Percentiles rank a stretch among this genome's conserved stretches.
These are phyloP conservation scores for Bacidia rubella DNA, from an alignment of 495 filamentous ascomycete genomes.

Conservation along the genomic window DNA sequence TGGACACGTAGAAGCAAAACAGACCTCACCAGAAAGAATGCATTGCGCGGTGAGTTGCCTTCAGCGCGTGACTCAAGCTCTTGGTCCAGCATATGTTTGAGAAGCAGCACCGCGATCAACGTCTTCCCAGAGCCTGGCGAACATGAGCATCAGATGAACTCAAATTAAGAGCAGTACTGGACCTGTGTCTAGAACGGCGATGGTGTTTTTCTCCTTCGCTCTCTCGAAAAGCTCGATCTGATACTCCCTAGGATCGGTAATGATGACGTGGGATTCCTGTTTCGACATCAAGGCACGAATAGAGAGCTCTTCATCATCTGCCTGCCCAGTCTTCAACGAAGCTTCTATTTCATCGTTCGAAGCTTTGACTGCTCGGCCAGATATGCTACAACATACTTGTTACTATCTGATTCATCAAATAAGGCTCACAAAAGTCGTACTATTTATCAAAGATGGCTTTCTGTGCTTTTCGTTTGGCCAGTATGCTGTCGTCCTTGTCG, in stretches of 20 bases:
- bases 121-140: constrained; percentile 82
- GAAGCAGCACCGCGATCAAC: constrained; percentile 77
- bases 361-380: constrained; percentile 26
- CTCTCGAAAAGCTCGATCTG: constrained; percentile 85
- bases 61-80: constrained; percentile 58
- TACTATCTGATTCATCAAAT: neutral
- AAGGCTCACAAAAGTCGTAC: neutral
- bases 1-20: neutral
- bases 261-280: constrained; percentile 38
- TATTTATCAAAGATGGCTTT: constrained; percentile 1
- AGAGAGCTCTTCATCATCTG: constrained; percentile 29
- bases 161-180: constrained; percentile 7
- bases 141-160: neutral
- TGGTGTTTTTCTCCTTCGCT: constrained; percentile 76
- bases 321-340: constrained; percentile 13
- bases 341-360: constrained; percentile 22
- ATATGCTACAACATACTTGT: constrained; percentile 23
- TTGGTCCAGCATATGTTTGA: constrained; percentile 62
- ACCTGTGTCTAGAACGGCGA: constrained; percentile 94
- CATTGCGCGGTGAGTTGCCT: constrained; percentile 48
- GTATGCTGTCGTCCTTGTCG: neutral
- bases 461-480: constrained; percentile 1
- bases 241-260: constrained; percentile 71
- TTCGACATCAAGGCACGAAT: constrained; percentile 32
- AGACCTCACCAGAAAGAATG: constrained; percentile 64